These are phyloP conservation scores for Schizophyllum commune DNA, from an alignment of 1,284 basidiomycete genomes.

Conservation along the genomic window DNA sequence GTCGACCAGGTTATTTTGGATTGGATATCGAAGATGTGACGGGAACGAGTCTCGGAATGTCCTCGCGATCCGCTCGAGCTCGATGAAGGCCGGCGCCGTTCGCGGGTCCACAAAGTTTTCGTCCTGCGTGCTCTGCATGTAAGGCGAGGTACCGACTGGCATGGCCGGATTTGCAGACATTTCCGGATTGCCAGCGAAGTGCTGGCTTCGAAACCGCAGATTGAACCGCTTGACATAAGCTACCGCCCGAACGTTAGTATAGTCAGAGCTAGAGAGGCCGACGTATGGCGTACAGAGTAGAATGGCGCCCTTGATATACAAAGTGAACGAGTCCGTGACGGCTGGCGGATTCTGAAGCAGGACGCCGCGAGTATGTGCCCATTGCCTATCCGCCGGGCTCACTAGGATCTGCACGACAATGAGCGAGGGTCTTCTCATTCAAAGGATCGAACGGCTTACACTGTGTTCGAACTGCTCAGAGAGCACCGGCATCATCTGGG, in stretches of 20 bases:
- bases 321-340: constrained; percentile 65
- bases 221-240: constrained; percentile 59
- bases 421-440: constrained; percentile 9
- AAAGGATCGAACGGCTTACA: constrained; percentile 28
- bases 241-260: neutral
- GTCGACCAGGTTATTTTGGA: constrained; percentile 51
- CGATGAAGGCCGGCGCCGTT: constrained; percentile 53
- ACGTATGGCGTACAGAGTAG: constrained; percentile 38
- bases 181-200: constrained; percentile 42
- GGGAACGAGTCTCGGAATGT: constrained; percentile 57
- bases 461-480: constrained; percentile 53
- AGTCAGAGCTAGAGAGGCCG: neutral
- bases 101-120: constrained; percentile 44
- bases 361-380: constrained; percentile 55
- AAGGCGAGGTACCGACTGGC: constrained; percentile 5
- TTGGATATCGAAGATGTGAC: constrained; percentile 44
- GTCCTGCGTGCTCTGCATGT: constrained; percentile 20
- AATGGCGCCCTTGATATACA: constrained; percentile 67
- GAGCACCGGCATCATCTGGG: constrained; percentile 60
- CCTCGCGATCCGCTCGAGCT: constrained; percentile 51
- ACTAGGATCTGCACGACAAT: constrained; percentile 37
- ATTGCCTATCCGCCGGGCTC: constrained; percentile 52
- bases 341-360: constrained; percentile 50
- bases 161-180: neutral
- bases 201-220: constrained; percentile 51